Base-by-base conservation (phyloP, 176 grass and related monocot species). In the Musa schizocarpa region DNA sequence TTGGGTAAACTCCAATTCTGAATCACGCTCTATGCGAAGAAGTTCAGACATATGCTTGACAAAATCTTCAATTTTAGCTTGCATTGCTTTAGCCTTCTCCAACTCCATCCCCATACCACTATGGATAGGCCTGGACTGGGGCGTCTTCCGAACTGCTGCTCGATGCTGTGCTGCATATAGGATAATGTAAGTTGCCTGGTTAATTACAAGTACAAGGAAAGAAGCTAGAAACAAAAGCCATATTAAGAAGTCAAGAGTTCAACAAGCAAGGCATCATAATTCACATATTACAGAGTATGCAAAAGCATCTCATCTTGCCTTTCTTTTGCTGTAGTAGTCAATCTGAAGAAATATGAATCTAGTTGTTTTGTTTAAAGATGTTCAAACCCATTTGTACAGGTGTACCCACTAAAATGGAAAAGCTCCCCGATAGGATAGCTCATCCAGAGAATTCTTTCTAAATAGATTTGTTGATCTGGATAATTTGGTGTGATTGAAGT, bases 1-100 rank as follows among this genome's bases (percentile, higher is more conserved):
- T 80, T 98, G 90, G 25, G 86, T 98, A 82, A 85, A 98, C 73
- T 98, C 94, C 64, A 98, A 84, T 77, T 98, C 94, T 50, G 75
- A 88, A 76, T 98, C 94, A 51, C 90, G 82, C 78, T 98, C 90
- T 13, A 98, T 83, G 8, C 52, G 69, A 24, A 98, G 78, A 54
- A 98, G 82, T 53, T 98, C 84, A 19, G 94, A 98, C 88, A 93
- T 98, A 19, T 86, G 53, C 23, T 58, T 87, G 54, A 93, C 94
- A 73, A 85, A 98, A 34, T 91, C 80, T 50, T 91, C 82, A 68
- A 98, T 98, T 16, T 89, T 98, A 43, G 27, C 77, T 75, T 91
- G 90, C 55, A 93, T 89, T 82, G 74, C 27, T 64, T 84, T 84
- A 67, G 83, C 84, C 72, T 90, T 97, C 50, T 89, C 85, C 69